Conservation (phyloP, 805 yeast genomes). For the Candida michaelii region DNA sequence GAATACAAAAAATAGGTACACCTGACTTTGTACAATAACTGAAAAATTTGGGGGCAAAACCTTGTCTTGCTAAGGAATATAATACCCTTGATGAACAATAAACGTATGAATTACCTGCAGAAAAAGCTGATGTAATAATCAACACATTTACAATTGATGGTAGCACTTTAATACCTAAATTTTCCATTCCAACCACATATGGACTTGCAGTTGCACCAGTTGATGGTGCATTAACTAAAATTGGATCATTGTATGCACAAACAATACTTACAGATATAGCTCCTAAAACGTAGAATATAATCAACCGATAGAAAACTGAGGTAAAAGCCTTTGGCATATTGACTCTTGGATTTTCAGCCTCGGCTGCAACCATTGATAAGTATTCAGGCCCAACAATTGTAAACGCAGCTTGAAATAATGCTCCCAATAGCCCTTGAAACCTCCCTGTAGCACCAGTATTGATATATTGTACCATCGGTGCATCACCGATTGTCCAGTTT, state of each 20-base stretch:
- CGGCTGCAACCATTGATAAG: slow-evolving; percentile 47
- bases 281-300: slow-evolving; percentile 23
- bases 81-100: slow-evolving; percentile 69
- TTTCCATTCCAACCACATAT: slow-evolving; percentile 77
- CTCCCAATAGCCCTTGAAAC: slow-evolving; percentile 43
- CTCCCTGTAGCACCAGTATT: slow-evolving; percentile 39
- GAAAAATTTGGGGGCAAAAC: slow-evolving; percentile 71
- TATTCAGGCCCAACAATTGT: slow-evolving; percentile 46
- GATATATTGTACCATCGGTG: slow-evolving; percentile 38
- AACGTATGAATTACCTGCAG: slow-evolving; percentile 81
- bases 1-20: slow-evolving; percentile 63
- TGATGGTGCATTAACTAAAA: slow-evolving; percentile 17
- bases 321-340: slow-evolving; percentile 59
- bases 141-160: slow-evolving; percentile 80
- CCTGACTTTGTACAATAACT: slow-evolving; percentile 59
- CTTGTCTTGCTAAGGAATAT: slow-evolving; percentile 68
- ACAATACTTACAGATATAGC: slow-evolving; percentile 23
- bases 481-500: slow-evolving; percentile 34
- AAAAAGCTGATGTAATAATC: slow-evolving; percentile 70
- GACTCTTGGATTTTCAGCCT: slow-evolving; percentile 56
- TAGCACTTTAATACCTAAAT: slow-evolving; percentile 59
- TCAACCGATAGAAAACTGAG: slow-evolving; percentile 50
- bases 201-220: slow-evolving; percentile 58
- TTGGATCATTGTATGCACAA: slow-evolving; percentile 22
- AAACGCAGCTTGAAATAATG: slow-evolving; percentile 37